Conservation (phyloP, 2,329 filamentous ascomycete genomes). For the Davidsoniella australis region DNA sequence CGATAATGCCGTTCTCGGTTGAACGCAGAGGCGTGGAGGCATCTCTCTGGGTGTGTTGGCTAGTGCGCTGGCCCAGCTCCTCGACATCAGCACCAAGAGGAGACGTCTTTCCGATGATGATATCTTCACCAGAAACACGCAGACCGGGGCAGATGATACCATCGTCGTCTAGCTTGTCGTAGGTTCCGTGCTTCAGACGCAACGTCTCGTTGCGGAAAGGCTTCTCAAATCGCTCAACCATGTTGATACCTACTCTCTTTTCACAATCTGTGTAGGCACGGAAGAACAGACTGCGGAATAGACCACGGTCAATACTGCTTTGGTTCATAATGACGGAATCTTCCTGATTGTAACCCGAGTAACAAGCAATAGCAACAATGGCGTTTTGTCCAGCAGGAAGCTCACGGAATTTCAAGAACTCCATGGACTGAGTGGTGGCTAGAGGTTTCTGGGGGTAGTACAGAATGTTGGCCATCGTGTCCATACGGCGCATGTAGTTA, state of each 20-base stretch:
- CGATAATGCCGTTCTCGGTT: conserved; percentile 92
- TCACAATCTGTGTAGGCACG: conserved; percentile 93
- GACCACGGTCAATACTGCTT: conserved; percentile 90
- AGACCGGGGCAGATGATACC: conserved; percentile 88
- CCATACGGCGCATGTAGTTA: conserved; percentile 93
- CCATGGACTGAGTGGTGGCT: conserved; percentile 93
- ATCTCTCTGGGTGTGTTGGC: conserved; percentile 80
- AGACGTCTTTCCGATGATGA: conserved; percentile 97
- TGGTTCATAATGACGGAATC: conserved; percentile 99
- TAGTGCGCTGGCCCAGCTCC: conserved; percentile 82
- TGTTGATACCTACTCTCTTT: conserved; percentile 85
- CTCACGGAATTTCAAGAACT: conserved; percentile 95
- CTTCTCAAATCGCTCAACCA: conserved; percentile 91
- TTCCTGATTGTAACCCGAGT: conserved; percentile 99
- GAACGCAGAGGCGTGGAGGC: conserved; percentile 87
- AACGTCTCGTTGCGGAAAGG: conserved; percentile 77
- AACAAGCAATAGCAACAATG: conserved; percentile 92
- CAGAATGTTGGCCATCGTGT: conserved; percentile 97
- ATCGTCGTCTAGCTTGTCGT: conserved; percentile 94
- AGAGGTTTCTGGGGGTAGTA: conserved; percentile 98
- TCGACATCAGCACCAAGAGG: conserved; percentile 85
- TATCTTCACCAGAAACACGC: conserved; percentile 90
- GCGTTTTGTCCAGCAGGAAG: conserved; percentile 93
- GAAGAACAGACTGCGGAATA: conserved; percentile 97
- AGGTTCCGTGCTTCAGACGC: conserved; percentile 83